Conservation (phyloP, 139 green algal species). For the Chlorella sp. region DNA sequence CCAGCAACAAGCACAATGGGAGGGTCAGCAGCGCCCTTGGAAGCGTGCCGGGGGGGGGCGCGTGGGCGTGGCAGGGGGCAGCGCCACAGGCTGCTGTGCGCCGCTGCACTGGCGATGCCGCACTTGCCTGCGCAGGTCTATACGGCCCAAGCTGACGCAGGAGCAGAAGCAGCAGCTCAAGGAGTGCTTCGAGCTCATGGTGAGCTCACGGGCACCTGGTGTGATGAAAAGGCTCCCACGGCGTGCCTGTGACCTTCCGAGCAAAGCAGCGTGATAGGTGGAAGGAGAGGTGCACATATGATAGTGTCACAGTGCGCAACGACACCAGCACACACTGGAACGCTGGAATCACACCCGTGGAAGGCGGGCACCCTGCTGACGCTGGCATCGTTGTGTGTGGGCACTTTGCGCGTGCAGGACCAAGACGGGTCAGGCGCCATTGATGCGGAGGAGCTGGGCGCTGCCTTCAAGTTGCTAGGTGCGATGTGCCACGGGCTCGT, state of each 20-base stretch:
- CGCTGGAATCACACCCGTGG: too few species aligned
- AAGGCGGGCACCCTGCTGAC: too few species aligned
- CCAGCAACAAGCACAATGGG: not conserved
- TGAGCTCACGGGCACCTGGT: too few species aligned
- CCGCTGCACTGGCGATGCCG: not conserved
- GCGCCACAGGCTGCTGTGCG: not conserved
- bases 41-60: too few species aligned
- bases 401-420: slow-evolving; percentile 40
- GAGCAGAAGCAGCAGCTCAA: slow-evolving; percentile 51
- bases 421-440: slow-evolving; percentile 69
- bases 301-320: too few species aligned
- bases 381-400: too few species aligned
- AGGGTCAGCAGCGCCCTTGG: too few species aligned
- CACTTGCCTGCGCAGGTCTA: slow-evolving; percentile 28
- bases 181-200: slow-evolving; percentile 70
- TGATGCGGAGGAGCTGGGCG: slow-evolving; percentile 60
- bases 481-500: not conserved
- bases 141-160: slow-evolving; percentile 51
- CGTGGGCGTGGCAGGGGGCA: not conserved
- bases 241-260: too few species aligned
- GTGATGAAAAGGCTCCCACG: too few species aligned
- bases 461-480: slow-evolving; percentile 59
- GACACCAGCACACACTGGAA: too few species aligned
- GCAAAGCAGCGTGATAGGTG: too few species aligned
- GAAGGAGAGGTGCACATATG: too few species aligned